These are phyloP conservation scores for Pleomassaria siparia DNA, from an alignment of 2,329 filamentous ascomycete species.

Conservation along the genomic window DNA sequence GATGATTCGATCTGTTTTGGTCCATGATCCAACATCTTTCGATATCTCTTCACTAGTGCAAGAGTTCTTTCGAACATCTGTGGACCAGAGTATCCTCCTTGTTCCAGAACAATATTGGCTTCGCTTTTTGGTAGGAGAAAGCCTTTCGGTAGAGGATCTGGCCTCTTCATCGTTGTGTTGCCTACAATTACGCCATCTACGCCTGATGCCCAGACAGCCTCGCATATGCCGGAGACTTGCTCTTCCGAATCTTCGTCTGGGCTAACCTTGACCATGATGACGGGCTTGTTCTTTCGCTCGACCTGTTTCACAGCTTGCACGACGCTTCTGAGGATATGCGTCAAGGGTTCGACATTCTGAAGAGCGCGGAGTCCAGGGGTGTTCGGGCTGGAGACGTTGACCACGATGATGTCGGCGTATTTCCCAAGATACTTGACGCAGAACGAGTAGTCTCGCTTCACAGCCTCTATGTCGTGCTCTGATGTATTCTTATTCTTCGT, in stretches of 20 bases:
- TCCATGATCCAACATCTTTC: conserved; percentile 53
- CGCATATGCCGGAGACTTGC: conserved; percentile 85
- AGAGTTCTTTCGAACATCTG: conserved; percentile 82
- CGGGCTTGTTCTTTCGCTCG: conserved; percentile 70
- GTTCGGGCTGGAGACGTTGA: conserved; percentile 97
- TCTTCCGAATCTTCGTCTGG: conserved; percentile 87
- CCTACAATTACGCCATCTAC: conserved; percentile 96
- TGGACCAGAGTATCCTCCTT: conserved; percentile 88
- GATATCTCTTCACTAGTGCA: conserved; percentile 76
- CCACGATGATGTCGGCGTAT: conserved; percentile 94
- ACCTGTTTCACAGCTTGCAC: conserved; percentile 73
- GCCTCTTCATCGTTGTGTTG: conserved; percentile 88
- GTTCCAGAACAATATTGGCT: conserved; percentile 68
- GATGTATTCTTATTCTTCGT: conserved; percentile 96
- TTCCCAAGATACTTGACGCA: conserved; percentile 80
- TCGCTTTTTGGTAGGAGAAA: conserved; percentile 68
- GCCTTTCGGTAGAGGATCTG: conserved; percentile 68
- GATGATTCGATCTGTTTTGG: conserved; percentile 29
- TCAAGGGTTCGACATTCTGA: conserved; percentile 81
- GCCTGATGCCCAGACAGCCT: conserved; percentile 62
- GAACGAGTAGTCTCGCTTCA: conserved; percentile 79
- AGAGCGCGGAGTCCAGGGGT: conserved; percentile 87
- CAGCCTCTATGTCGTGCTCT: conserved; percentile 79
- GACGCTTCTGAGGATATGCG: conserved; percentile 76
- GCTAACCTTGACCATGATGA: conserved; percentile 97